These are phyloP conservation scores for Dryas octopetala DNA, from an alignment of 306 rosid genomes.

Conservation along the genomic window DNA sequence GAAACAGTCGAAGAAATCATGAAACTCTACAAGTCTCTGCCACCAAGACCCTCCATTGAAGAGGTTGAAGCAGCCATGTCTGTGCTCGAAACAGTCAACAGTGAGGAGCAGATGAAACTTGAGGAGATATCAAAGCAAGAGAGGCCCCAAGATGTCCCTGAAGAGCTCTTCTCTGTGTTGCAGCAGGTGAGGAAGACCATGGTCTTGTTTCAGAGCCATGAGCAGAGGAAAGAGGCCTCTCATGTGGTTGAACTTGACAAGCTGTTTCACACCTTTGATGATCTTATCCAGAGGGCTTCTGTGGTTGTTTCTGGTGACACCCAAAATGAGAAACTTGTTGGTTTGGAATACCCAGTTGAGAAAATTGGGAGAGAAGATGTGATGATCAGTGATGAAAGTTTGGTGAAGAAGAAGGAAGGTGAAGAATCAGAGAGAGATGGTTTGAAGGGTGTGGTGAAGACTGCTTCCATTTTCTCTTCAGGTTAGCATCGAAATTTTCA, in stretches of 20 bases:
- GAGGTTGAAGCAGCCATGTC: constrained; percentile 78
- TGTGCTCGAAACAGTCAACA: constrained; percentile 53
- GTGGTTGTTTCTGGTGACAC: constrained; percentile 57
- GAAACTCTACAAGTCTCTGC: constrained; percentile 61
- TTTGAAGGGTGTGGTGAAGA: constrained; percentile 31
- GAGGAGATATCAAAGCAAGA: constrained; percentile 51
- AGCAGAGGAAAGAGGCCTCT: constrained; percentile 64
- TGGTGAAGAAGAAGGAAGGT: constrained; percentile 31
- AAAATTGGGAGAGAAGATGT: constrained; percentile 21
- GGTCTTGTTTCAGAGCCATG: constrained; percentile 54
- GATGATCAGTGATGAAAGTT: constrained; percentile 35
- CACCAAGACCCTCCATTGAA: constrained; percentile 73
- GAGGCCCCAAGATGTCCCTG: constrained; percentile 43
- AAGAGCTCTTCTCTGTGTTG: constrained; percentile 59
- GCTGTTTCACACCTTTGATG: constrained; percentile 59
- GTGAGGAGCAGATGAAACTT: constrained; percentile 60
- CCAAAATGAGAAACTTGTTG: constrained; percentile 19
- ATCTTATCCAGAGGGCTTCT: constrained; percentile 77
- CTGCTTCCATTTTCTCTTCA: constrained; percentile 42
- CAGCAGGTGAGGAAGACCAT: constrained; percentile 55
- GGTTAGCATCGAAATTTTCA: constrained; percentile 41
- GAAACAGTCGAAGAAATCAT: constrained; percentile 65
- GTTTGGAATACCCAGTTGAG: constrained; percentile 31
- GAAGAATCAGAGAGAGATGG: constrained; percentile 30
- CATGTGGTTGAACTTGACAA: constrained; percentile 56